Percentiles rank a stretch among this genome's conserved stretches.
Evolutionary conservation across 2,329 filamentous ascomycete genomes (phyloP).

Genomic region (Myotisia sp.): DNA sequence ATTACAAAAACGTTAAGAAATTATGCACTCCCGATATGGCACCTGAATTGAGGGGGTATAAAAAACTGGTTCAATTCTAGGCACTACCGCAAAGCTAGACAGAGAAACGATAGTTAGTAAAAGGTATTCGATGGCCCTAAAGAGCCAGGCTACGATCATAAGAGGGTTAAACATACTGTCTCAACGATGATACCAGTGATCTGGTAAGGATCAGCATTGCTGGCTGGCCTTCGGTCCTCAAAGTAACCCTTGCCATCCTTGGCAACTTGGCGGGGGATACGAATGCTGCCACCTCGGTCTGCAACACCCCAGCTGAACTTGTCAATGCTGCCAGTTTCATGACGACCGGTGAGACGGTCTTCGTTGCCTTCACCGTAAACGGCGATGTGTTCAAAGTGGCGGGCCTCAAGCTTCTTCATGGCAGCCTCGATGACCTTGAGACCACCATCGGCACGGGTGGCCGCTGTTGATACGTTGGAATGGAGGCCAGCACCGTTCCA

Average conservation of each 20-base stretch:
- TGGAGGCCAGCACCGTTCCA: constrained; percentile 96
- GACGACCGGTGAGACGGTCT: constrained; percentile 75
- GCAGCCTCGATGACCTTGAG: constrained; percentile 87
- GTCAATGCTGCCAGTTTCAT: constrained; percentile 91
- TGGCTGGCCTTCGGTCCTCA: constrained; percentile 68
- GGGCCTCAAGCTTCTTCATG: constrained; percentile 68
- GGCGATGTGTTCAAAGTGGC: constrained; percentile 72
- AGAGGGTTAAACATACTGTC: constrained; percentile 43
- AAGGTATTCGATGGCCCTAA: neutral
- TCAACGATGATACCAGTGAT: constrained; percentile 69
- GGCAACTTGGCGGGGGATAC: constrained; percentile 73
- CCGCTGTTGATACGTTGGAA: constrained; percentile 81
- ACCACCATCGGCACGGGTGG: constrained; percentile 80
- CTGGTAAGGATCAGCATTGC: constrained; percentile 78
- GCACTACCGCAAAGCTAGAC: constrained; percentile 27
- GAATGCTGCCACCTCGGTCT: constrained; percentile 87
- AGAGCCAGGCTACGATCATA: neutral
- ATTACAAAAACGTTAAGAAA: too few species aligned
- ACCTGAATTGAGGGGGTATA: too few species aligned
- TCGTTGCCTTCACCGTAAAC: constrained; percentile 96
- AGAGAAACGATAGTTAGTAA: constrained; percentile 10
- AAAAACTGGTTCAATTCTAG: constrained; percentile 20
- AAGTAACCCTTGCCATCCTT: constrained; percentile 92
- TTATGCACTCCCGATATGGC: too few species aligned
- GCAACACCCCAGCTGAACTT: constrained; percentile 88